A percentile compares a stretch with the other conserved stretches of the same genome.
These are phyloP conservation scores for Pythium diclinum DNA, from an alignment of 352 stramenopile species.

Conservation along the genomic window DNA sequence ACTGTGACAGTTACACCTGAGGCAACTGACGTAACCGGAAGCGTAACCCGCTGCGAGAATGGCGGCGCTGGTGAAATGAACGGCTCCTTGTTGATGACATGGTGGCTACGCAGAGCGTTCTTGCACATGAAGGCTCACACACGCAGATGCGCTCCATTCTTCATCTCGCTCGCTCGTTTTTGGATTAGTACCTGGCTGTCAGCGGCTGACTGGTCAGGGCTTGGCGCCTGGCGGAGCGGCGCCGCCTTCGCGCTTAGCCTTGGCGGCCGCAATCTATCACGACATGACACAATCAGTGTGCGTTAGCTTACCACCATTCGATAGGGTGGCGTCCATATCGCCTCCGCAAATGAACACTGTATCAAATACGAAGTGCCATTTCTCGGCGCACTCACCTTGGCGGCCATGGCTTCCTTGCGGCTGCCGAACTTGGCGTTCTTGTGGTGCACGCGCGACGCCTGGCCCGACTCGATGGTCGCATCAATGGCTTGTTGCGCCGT, in stretches of 20 bases:
- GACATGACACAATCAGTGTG: not conserved
- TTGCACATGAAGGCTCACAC: too few relatives aligned
- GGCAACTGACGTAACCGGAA: not conserved
- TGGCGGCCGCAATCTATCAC: slow-evolving; percentile 66
- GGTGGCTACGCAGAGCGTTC: too few relatives aligned
- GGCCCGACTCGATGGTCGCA: slow-evolving; percentile 61
- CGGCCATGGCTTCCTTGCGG: slow-evolving; percentile 76
- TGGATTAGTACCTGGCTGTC: not conserved
- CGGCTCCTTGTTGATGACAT: too few relatives aligned
- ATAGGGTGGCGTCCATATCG: too few relatives aligned
- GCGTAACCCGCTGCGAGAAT: not conserved
- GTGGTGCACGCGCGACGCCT: slow-evolving; percentile 75
- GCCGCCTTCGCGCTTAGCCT: slow-evolving; percentile 56
- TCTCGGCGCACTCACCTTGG: slow-evolving; percentile 42
- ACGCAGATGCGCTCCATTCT: too few relatives aligned
- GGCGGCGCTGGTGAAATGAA: not conserved
- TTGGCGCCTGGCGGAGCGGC: not conserved
- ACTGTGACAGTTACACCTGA: not conserved
- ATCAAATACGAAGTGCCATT: too few relatives aligned
- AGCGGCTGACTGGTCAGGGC: not conserved
- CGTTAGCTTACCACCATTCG: not conserved
- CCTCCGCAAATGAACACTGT: too few relatives aligned
- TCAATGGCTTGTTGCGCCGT: slow-evolving; percentile 76
- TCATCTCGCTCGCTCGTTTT: too few relatives aligned
- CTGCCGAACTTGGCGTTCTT: slow-evolving; percentile 84